Conservation (phyloP, 805 yeast species). For the Candida ipomoeae region DNA sequence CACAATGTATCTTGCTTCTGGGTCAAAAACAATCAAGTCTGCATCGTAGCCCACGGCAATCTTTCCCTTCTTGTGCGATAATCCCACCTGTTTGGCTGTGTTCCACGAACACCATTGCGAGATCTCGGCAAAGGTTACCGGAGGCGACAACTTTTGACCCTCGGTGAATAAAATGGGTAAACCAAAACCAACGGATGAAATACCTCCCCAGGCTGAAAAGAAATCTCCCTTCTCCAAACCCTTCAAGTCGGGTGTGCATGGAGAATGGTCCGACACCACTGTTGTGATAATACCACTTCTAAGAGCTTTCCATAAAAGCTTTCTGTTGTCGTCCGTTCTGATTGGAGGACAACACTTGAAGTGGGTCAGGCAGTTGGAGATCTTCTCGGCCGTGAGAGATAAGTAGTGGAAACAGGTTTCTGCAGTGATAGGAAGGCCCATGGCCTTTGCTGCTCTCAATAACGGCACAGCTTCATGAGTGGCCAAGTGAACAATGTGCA, state of each 20-base stretch:
- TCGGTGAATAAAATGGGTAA: conserved; percentile 77
- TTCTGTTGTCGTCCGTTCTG: conserved; percentile 67
- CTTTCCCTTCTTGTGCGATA: conserved; percentile 66
- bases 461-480: conserved; percentile 79
- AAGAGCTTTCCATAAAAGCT: conserved; percentile 74
- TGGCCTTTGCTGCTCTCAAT: conserved; percentile 57
- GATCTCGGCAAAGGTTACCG: conserved; percentile 56
- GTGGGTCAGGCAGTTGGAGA: conserved; percentile 73
- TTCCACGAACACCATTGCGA: conserved; percentile 76
- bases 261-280: conserved; percentile 93
- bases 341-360: conserved; percentile 96
- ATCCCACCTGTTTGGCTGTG: conserved; percentile 83
- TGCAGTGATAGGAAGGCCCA: conserved; percentile 64
- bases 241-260: conserved; percentile 90
- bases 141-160: conserved; percentile 50
- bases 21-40: conserved; percentile 80
- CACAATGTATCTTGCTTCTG: conserved; percentile 46
- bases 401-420: conserved; percentile 95
- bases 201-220: conserved; percentile 95
- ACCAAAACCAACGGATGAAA: conserved; percentile 89
- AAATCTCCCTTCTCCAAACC: conserved; percentile 81
- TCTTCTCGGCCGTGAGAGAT: conserved; percentile 70
- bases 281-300: conserved; percentile 63
- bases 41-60: conserved; percentile 79
- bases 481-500: conserved; percentile 90